Conservation (phyloP, 73 alveolate genomes). For the Paramecium sonneborni region DNA sequence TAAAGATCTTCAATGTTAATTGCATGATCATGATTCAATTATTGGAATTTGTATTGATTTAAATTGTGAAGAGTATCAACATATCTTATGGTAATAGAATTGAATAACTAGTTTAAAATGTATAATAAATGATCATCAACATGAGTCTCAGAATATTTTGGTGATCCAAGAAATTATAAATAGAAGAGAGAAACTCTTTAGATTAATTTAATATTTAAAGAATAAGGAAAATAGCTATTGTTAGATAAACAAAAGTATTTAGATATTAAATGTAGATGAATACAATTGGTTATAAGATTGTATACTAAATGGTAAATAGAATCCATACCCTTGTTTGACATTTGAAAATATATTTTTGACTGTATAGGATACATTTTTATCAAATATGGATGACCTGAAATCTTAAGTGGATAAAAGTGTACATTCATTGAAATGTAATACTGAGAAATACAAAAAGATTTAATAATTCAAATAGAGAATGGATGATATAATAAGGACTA, state of each 20-base stretch:
- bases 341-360: not conserved
- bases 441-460: not conserved
- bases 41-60: conserved; percentile 25
- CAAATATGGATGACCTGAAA: conserved; percentile 23
- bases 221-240: not conserved
- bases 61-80: not conserved
- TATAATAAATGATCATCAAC: conserved; percentile 17
- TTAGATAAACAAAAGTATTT: not conserved
- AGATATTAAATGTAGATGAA: not conserved
- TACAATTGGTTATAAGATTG: not conserved
- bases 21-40: conserved; percentile 28
- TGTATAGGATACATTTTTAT: not conserved
- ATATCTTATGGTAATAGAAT: not conserved
- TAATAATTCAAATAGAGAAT: not conserved
- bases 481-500: not conserved
- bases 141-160: not conserved
- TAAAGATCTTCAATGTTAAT: not conserved
- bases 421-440: not conserved
- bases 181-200: not conserved
- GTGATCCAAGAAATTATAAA: not conserved
- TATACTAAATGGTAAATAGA: not conserved
- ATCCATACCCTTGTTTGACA: not conserved
- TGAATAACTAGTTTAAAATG: not conserved
- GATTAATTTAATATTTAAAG: not conserved
- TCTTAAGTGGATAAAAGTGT: conserved; percentile 29